These are phyloP conservation scores for Arthrobotrys iridis DNA, from an alignment of 2,329 filamentous ascomycete genomes.

Conservation along the genomic window DNA sequence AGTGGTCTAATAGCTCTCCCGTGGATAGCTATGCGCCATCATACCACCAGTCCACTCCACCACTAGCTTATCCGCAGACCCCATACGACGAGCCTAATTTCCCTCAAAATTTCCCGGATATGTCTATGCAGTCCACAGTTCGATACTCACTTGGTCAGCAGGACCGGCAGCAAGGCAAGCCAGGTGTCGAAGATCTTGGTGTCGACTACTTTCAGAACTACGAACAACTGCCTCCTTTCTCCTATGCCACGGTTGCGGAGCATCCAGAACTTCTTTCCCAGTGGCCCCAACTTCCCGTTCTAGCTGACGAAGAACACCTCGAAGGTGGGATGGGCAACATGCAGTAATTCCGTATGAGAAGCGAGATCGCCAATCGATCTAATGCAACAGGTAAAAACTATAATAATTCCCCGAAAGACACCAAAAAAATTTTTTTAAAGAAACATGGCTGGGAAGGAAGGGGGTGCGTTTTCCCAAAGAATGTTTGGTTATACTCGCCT, in stretches of 20 bases:
- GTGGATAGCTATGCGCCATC: conserved; percentile 52
- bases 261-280: conserved; percentile 53
- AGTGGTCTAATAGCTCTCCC: conserved; percentile 52
- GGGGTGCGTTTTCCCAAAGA: conserved; percentile 18
- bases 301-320: conserved; percentile 51
- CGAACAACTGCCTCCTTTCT: conserved; percentile 52
- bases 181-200: conserved; percentile 39
- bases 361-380: too few relatives aligned
- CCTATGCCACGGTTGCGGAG: conserved; percentile 52
- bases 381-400: conserved; percentile 20
- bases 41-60: conserved; percentile 51
- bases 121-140: conserved; percentile 49
- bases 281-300: conserved; percentile 52
- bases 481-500: conserved; percentile 32
- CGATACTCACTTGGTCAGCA: conserved; percentile 46
- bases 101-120: conserved; percentile 49
- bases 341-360: conserved; percentile 35
- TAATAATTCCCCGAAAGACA: conserved; percentile 15
- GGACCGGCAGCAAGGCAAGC: conserved; percentile 44
- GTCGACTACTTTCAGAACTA: conserved; percentile 53
- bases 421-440: conserved; percentile 26
- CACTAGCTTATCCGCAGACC: conserved; percentile 46
- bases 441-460: conserved; percentile 22
- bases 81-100: conserved; percentile 52
- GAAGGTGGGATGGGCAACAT: conserved; percentile 45